Evolutionary conservation across 2,329 filamentous ascomycete genomes (phyloP), one percentile per base, ranked within the genome.

Genomic region (Xylariomycetidae sp.): DNA sequence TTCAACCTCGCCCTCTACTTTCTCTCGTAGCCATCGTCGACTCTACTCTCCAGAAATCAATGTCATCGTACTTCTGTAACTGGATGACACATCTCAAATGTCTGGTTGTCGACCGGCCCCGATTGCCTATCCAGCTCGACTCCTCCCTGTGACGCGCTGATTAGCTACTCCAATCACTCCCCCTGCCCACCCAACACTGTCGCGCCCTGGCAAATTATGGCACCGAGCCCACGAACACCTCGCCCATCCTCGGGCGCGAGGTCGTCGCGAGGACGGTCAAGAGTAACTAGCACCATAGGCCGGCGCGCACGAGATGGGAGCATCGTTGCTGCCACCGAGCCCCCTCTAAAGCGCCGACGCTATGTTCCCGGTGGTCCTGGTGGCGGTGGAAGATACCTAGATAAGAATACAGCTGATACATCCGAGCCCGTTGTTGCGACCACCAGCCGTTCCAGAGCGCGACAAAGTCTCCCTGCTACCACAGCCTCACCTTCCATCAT

Each of bases 331-430:
- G 58, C 57, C 26, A 67, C 70, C 30, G 81, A 84, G 46, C 80
- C 81, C 16, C 80, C 82, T 10, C 70, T 70, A 1, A 88, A 88
- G 63, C 77, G 76, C 54, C 73, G 81, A 47, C 75, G 79, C 61
- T 96, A 95, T 64, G 76, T 94, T 30, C 87, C 90, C 20, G 88
- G 88, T 30, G 88, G 88, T 3, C 83, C 87, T 37, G 88, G 87
- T 25, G 88, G 88, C 28, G 88, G 88, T 37, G 88, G 88, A 14
- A 72, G 88, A 54, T 94, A 88, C 58, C 69, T 92, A 22, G 86
- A 94, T 48, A 72, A 82, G 36, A 77, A 87, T 37, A 74, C 75
- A 32, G 66, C 72, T 39, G 77, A 83, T 43, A 74, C 72, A 26
- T 72, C 72, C 26, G 69, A 72, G 51, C 60, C 56, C 58, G 64